Base-by-base conservation (phyloP, 495 filamentous ascomycete genomes). In the Saxophila tyrrhenica region DNA sequence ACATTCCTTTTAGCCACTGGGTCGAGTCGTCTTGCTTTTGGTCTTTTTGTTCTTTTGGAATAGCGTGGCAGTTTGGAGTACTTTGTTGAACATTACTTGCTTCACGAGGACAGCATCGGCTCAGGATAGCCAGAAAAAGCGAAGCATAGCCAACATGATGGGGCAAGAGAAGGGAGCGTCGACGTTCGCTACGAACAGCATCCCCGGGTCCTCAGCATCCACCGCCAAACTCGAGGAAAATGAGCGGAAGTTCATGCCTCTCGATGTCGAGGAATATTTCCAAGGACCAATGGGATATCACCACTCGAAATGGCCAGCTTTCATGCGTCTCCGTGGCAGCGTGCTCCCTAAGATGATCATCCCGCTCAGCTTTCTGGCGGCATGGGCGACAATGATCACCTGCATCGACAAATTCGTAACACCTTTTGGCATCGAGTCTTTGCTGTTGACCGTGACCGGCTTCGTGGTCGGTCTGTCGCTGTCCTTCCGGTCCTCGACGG, bases 381-480 rank as follows among this genome's bases (percentile, higher is more conserved):
- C 61, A 19, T 94, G 88, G 88, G 70, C 86, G 2, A 83, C 79
- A 3, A 56, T 75, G 1, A 80, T 94, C 41, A 89, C 85, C 3
- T 69, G 69, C 21, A 73, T 94, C 50, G 80, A 72, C 19, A 64
- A 72, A 50, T 72, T 71, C 25, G 73, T 78, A 22, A 65, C 77
- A 25, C 39, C 64, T 57, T 68, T 86, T 1, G 76, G 76, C 20
- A 81, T 92, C 23, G 75, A 78, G 57, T 79, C 75, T 21, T 75
- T 89, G 51, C 74, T 95, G 9, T 76, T 95, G 32, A 94, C 87
- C 15, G 83, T 94, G 11, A 79, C 87, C 24, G 88, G 87, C 82
- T 92, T 95, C 73, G 86, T 94, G 56, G 86, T 95, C 61, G 85
- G 83, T 74, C 68, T 94, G 63, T 78, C 85, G 0, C 72, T 95